Evolutionary conservation across 306 rosid species (phyloP).

Genomic region (Crotalaria pallida): DNA sequence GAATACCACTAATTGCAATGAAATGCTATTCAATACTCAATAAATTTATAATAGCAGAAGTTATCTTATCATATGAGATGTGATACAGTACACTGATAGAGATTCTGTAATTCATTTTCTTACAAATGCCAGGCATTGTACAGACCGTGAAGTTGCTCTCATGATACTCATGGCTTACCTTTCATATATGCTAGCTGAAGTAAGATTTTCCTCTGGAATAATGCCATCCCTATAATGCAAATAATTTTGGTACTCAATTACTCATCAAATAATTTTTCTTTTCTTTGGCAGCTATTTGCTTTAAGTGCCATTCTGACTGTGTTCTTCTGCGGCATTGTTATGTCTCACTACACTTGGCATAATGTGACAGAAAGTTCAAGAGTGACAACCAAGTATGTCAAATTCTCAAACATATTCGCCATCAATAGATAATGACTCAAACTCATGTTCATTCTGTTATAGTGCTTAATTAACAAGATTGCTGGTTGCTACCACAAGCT

Average conservation of each 20-base stretch:
- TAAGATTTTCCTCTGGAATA: slow-evolving; percentile 31
- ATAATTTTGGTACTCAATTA: slow-evolving; percentile 2
- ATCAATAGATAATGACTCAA: not conserved
- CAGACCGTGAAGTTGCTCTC: slow-evolving; percentile 94
- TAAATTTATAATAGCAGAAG: not conserved
- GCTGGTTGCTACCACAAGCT: not conserved
- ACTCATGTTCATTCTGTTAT: not conserved
- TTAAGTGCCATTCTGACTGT: slow-evolving; percentile 94
- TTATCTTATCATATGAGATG: not conserved
- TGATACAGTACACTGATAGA: slow-evolving; percentile 2
- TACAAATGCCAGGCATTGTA: slow-evolving; percentile 63
- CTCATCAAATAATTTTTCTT: not conserved
- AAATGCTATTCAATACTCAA: too few relatives aligned
- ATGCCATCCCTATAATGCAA: not conserved
- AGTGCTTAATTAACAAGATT: not conserved
- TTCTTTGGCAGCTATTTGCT: slow-evolving; percentile 68
- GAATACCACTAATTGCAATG: not conserved
- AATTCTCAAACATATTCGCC: not conserved
- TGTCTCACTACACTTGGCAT: slow-evolving; percentile 99
- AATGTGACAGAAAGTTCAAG: slow-evolving; percentile 94
- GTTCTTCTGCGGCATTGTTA: slow-evolving; percentile 96
- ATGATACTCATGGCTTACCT: slow-evolving; percentile 98
- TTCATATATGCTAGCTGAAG: slow-evolving; percentile 90
- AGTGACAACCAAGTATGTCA: slow-evolving; percentile 88
- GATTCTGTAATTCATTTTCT: slow-evolving; percentile 5